phyloP scores from a whole-genome alignment of 1,284 basidiomycete genomes.

The Cryptococcus amylolentus region DNA sequence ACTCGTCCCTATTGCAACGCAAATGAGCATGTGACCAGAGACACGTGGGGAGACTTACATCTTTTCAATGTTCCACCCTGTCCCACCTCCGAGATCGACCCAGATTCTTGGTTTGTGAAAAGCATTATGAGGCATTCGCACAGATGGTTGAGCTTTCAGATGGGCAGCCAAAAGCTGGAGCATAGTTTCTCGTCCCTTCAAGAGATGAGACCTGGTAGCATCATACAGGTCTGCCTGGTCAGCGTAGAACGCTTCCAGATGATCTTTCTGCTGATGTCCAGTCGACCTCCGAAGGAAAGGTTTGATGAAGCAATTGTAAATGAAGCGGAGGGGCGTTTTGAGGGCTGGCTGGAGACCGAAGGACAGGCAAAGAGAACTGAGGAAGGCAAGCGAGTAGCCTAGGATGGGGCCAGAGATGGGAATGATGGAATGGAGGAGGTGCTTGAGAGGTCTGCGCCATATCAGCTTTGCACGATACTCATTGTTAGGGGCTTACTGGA shows the following conservation, averaged over 20 bases:
- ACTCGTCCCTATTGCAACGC: slow-evolving; percentile 59
- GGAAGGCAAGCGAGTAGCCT: slow-evolving; percentile 11
- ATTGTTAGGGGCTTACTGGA: not conserved
- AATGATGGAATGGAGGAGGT: not conserved
- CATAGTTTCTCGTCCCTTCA: slow-evolving; percentile 70
- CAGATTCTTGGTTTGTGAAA: slow-evolving; percentile 56
- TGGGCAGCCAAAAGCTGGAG: slow-evolving; percentile 66
- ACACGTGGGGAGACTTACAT: slow-evolving; percentile 50
- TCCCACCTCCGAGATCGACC: slow-evolving; percentile 80
- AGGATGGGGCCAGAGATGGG: not conserved
- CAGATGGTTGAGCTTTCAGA: slow-evolving; percentile 52
- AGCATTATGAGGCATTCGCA: not conserved
- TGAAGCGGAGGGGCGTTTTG: slow-evolving; percentile 40
- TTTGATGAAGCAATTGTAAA: slow-evolving; percentile 52
- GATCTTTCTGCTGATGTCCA: slow-evolving; percentile 40
- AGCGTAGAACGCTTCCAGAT: slow-evolving; percentile 58
- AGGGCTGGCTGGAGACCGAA: slow-evolving; percentile 11
- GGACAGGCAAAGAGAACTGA: slow-evolving; percentile 8
- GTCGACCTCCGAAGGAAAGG: slow-evolving; percentile 42
- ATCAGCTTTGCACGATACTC: not conserved
- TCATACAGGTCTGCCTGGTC: slow-evolving; percentile 71
- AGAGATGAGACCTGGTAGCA: slow-evolving; percentile 58
- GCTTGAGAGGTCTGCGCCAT: not conserved
- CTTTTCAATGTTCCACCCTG: slow-evolving; percentile 76
- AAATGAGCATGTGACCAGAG: too few relatives aligned